These are phyloP conservation scores for Hanseniaspora occidentalis DNA, from an alignment of 805 yeast genomes.

Conservation along the genomic window DNA sequence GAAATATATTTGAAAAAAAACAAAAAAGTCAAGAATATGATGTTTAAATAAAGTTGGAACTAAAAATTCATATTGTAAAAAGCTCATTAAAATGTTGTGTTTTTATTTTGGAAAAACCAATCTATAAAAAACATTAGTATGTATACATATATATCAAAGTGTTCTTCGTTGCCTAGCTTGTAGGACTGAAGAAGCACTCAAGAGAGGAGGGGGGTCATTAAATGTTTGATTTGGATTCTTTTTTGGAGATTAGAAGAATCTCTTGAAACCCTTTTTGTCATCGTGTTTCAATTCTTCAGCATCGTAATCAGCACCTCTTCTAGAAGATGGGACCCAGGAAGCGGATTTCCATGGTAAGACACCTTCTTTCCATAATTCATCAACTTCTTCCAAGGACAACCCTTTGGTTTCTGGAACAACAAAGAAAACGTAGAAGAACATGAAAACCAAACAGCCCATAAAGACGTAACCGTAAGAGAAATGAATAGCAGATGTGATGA, in stretches of 20 bases:
- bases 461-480: constrained; percentile 57
- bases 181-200: not conserved
- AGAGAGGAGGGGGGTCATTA: not conserved
- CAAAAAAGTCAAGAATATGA: not conserved
- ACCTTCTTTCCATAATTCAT: constrained; percentile 38
- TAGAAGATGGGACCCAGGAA: constrained; percentile 34
- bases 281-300: constrained; percentile 7
- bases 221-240: no score
- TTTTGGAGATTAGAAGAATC: constrained; percentile 6
- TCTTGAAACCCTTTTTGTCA: constrained; percentile 9
- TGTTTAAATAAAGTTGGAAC: no score
- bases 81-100: not conserved
- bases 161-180: not conserved
- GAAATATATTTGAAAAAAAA: no score
- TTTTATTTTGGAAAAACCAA: not conserved
- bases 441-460: constrained; percentile 41
- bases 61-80: not conserved
- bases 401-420: constrained; percentile 69
- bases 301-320: constrained; percentile 6
- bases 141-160: not conserved
- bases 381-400: constrained; percentile 68
- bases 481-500: constrained; percentile 48
- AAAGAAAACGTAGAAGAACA: constrained; percentile 54
- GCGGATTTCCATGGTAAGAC: constrained; percentile 33
- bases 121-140: not conserved